These are phyloP conservation scores for Populus hybrid DNA, from an alignment of 441 rosid species.

Conservation along the genomic window DNA sequence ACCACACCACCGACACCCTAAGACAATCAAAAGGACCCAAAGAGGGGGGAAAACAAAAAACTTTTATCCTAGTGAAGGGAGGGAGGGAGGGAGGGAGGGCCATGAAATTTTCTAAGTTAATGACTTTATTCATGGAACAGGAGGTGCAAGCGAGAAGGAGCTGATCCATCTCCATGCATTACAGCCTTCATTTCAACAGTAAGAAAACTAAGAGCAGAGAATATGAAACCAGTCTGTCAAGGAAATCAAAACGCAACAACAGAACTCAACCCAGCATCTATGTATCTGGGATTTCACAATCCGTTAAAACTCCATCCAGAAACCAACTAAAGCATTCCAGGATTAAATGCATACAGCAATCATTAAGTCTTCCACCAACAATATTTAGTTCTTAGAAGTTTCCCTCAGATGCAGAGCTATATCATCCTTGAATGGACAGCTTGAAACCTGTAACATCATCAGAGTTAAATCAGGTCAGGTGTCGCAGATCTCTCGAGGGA, in stretches of 20 bases:
- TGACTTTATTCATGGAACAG: constrained; percentile 19
- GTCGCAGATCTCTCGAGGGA: too few species aligned
- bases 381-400: constrained; percentile 18
- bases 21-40: too few species aligned
- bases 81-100: too few species aligned
- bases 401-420: constrained; percentile 15
- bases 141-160: neutral
- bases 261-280: constrained; percentile 27
- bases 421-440: constrained; percentile 12
- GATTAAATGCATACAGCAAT: constrained; percentile 31
- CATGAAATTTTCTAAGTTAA: neutral
- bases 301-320: constrained; percentile 25
- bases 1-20: neutral
- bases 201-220: constrained; percentile 17
- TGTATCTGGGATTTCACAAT: constrained; percentile 21
- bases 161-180: constrained; percentile 16
- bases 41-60: too few species aligned
- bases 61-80: too few species aligned
- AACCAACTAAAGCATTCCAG: constrained; percentile 33
- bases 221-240: constrained; percentile 26
- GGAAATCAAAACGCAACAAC: constrained; percentile 26
- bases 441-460: constrained; percentile 17
- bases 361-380: constrained; percentile 28
- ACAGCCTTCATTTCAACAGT: constrained; percentile 26
- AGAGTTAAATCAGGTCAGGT: too few species aligned